Base-by-base conservation (phyloP, 495 filamentous ascomycete genomes). In the Aspergillus carlsbadensis region DNA sequence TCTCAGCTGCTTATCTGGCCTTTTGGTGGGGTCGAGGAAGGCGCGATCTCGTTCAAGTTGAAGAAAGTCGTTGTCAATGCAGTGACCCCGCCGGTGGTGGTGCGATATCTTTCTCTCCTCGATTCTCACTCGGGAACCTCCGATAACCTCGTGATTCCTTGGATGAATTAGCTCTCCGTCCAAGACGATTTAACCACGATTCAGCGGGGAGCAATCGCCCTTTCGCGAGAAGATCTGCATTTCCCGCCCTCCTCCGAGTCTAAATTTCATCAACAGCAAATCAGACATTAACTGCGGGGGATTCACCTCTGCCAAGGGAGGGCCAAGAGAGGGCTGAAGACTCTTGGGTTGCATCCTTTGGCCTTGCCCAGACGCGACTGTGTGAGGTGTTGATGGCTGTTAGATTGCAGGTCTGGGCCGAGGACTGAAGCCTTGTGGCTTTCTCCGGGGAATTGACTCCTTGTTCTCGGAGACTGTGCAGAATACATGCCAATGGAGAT, bases 311-410 rank as follows among this genome's bases (percentile, higher is more conserved):
- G n/a, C n/a, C n/a, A n/a, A n/a, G n/a, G n/a, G 0, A 29, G 17
- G 1, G n/a, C 52, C 44, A 45, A 20, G 13, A 33, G 13, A 4
- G 8, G 2, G 7, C 4, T 41, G 6, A 14, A 36, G 49, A 24
- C 46, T 52, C 58, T 60, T 60, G 52, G 52, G 58, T 60, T 56
- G 52, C 58, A 60, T 60, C 35, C 15, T 35, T 55, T 29, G 18
- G 11, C n/a, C 18, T 8, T 29, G 21, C 24, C 45, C 29, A 33
- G 50, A n/a, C 48, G 49, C 49, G 11, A 52, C 14, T 33, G 34
- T 33, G n/a, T 21, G 41, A 21, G 5, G 41, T 17, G 29, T 3
- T n/a, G 26, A 10, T 43, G 51, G 24, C 22, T 49, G 43, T 45
- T 46, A 39, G 39, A 31, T 8, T 40, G 10, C 3, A 29, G 20